A percentile compares a stretch with the other conserved stretches of the same genome.
Evolutionary conservation across 2,329 filamentous ascomycete genomes (phyloP).

Genomic region (Dothistroma pini): DNA sequence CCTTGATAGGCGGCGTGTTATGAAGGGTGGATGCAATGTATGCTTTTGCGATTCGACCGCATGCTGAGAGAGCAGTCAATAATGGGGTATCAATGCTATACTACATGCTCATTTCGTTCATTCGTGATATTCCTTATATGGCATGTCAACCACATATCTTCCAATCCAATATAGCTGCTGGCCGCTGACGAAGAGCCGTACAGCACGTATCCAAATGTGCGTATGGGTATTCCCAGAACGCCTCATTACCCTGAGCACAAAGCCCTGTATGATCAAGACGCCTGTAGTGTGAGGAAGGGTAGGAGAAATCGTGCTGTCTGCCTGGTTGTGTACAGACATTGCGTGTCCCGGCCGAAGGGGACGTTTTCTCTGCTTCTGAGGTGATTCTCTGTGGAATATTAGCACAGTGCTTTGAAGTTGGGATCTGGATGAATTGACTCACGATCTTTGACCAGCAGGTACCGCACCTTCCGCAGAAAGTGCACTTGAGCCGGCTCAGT

Average conservation of each 20-base stretch:
- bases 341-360: constrained; percentile 37
- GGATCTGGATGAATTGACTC: constrained; percentile 19
- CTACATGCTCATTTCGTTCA: background rate
- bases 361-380: constrained; percentile 38
- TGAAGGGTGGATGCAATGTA: too few species aligned
- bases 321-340: constrained; percentile 42
- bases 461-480: constrained; percentile 39
- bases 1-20: too few species aligned
- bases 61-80: background rate
- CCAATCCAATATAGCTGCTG: background rate
- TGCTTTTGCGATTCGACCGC: too few species aligned
- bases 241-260: background rate
- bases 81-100: background rate
- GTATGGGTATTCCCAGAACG: background rate
- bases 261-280: background rate
- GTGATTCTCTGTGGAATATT: constrained; percentile 35
- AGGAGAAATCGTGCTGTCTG: constrained; percentile 44
- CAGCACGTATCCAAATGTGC: background rate
- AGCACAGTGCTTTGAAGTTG: background rate
- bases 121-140: background rate
- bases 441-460: constrained; percentile 44
- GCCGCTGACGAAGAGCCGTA: background rate
- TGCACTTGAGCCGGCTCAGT: constrained; percentile 33
- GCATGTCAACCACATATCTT: background rate
- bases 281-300: constrained; percentile 26